Conservation (phyloP, 1,284 basidiomycete species). For the Leccinum subrobustum region DNA sequence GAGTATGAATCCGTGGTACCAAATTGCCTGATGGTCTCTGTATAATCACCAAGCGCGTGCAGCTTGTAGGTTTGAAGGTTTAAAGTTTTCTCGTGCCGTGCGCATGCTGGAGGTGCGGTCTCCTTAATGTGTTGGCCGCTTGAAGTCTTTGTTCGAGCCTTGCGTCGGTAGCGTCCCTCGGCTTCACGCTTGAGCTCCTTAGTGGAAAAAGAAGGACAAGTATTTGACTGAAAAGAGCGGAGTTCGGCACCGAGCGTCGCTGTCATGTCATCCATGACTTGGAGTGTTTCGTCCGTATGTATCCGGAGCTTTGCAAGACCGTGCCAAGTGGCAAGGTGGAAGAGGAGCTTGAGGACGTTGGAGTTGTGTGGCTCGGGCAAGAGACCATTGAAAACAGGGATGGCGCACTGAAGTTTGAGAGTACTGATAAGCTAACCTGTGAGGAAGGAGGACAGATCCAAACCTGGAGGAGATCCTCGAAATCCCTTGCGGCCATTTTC, state of each 20-base stretch:
- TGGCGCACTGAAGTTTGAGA: neutral
- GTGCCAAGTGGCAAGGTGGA: neutral
- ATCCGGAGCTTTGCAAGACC: neutral
- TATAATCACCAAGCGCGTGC: neutral
- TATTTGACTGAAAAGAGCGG: neutral
- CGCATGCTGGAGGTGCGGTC: neutral
- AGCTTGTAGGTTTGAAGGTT: neutral
- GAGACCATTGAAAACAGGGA: neutral
- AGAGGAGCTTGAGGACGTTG: neutral
- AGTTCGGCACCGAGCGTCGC: neutral
- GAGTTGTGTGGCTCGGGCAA: neutral
- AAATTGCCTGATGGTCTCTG: neutral
- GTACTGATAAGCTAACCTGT: neutral
- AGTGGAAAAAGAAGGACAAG: neutral
- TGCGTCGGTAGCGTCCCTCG: neutral
- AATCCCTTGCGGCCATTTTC: neutral
- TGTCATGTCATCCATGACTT: neutral
- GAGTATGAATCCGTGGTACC: neutral
- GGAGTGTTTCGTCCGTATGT: neutral
- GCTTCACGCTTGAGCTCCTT: neutral
- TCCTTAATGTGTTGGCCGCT: neutral
- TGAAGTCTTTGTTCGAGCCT: neutral
- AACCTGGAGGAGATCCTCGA: neutral
- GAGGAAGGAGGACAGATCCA: neutral
- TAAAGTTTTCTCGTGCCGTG: neutral